These are phyloP conservation scores for Spiraea crenata DNA, from an alignment of 331 rosid species.

Conservation along the genomic window DNA sequence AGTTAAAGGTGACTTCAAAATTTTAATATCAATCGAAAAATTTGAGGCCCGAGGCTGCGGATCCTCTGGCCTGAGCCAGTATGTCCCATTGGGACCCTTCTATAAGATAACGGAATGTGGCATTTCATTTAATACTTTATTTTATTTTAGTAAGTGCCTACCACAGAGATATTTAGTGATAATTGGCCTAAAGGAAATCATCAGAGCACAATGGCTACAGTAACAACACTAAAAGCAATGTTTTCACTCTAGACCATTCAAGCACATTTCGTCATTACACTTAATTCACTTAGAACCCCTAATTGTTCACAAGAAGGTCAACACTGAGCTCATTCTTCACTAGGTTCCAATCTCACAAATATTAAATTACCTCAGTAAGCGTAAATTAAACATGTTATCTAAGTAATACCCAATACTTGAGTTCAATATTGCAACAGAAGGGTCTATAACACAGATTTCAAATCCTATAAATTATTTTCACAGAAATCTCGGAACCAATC, in stretches of 20 bases:
- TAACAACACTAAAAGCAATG: not conserved
- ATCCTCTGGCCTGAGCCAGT: too few relatives aligned
- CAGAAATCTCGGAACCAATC: not conserved
- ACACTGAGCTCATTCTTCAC: not conserved
- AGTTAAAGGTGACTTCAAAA: too few relatives aligned
- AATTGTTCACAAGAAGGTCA: not conserved
- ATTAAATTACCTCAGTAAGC: not conserved
- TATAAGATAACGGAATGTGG: too few relatives aligned
- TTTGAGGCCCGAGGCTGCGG: too few relatives aligned
- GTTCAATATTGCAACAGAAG: not conserved
- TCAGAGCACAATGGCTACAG: not conserved
- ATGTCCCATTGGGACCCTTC: too few relatives aligned
- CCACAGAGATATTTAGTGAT: too few relatives aligned
- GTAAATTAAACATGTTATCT: not conserved
- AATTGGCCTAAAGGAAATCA: not conserved
- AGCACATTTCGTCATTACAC: not conserved
- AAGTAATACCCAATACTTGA: not conserved
- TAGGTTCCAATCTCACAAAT: not conserved
- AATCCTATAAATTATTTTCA: not conserved
- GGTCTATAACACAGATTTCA: not conserved
- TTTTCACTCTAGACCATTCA: not conserved
- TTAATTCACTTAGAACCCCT: not conserved
- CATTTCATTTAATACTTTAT: too few relatives aligned
- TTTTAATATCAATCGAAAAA: too few relatives aligned
- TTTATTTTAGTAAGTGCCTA: too few relatives aligned